These are phyloP conservation scores for Komagataella populi DNA, from an alignment of 805 yeast species.

Conservation along the genomic window DNA sequence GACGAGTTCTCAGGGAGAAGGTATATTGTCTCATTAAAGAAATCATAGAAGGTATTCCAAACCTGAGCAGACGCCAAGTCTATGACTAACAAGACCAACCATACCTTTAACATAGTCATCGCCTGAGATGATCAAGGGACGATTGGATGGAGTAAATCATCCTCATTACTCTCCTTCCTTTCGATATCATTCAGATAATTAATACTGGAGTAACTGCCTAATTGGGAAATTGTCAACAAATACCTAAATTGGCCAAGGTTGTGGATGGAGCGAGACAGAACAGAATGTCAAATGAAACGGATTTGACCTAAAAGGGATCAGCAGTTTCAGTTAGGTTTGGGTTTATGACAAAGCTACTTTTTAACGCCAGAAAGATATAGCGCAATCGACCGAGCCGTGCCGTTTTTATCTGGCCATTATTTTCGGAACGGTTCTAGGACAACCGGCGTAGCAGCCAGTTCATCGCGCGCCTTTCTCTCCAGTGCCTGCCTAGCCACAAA, in stretches of 20 bases:
- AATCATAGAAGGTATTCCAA: slow-evolving; percentile 16
- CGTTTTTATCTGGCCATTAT: not conserved
- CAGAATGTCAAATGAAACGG: not conserved
- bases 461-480: not conserved
- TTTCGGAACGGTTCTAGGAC: not conserved
- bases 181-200: not conserved
- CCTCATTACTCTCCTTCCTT: not conserved
- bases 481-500: not conserved
- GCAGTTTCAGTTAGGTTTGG: not conserved
- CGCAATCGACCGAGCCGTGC: not conserved
- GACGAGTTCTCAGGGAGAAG: slow-evolving; percentile 9
- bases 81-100: not conserved
- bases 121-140: not conserved
- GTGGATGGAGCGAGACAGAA: not conserved
- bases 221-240: not conserved
- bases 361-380: too few species aligned
- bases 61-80: not conserved
- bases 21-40: slow-evolving; percentile 15
- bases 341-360: too few species aligned
- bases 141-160: not conserved
- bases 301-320: not conserved
- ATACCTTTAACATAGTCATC: not conserved
- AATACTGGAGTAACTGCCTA: not conserved
- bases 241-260: not conserved
- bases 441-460: not conserved